Conservation (phyloP, 768 basidiomycete genomes). For the Polyporus arcularius region DNA sequence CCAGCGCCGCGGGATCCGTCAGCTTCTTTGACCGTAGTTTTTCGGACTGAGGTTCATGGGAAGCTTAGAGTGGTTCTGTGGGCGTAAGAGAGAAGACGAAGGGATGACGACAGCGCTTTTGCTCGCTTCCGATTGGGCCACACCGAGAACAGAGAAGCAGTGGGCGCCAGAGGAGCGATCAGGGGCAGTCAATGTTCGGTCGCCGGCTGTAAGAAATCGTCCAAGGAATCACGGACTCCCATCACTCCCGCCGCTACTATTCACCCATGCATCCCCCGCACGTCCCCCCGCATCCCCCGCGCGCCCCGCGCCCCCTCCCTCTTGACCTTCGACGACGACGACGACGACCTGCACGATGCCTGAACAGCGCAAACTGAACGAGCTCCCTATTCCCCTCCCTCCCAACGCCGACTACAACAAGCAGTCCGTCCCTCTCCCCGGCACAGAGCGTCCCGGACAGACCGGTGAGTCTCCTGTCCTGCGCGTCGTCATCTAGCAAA, state of each 20-base stretch:
- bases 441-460: slow-evolving; percentile 80
- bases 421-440: slow-evolving; percentile 70
- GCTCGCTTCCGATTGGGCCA: too few relatives aligned
- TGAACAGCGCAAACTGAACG: slow-evolving; percentile 2
- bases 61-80: too few relatives aligned
- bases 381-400: slow-evolving; percentile 33
- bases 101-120: too few relatives aligned
- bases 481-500: background rate
- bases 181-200: background rate
- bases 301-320: background rate
- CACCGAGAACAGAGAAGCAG: too few relatives aligned
- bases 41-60: too few relatives aligned
- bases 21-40: too few relatives aligned
- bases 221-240: background rate
- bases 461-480: slow-evolving; percentile 51
- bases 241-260: background rate
- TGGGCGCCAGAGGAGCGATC: background rate
- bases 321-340: background rate
- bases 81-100: too few relatives aligned
- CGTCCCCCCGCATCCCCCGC: background rate
- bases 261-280: background rate
- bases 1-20: too few relatives aligned
- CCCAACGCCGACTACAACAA: slow-evolving; percentile 49
- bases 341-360: background rate
- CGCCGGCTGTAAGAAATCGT: background rate